Conservation (phyloP, 345 rosid genomes). For the Arabidopsis suecica region DNA sequence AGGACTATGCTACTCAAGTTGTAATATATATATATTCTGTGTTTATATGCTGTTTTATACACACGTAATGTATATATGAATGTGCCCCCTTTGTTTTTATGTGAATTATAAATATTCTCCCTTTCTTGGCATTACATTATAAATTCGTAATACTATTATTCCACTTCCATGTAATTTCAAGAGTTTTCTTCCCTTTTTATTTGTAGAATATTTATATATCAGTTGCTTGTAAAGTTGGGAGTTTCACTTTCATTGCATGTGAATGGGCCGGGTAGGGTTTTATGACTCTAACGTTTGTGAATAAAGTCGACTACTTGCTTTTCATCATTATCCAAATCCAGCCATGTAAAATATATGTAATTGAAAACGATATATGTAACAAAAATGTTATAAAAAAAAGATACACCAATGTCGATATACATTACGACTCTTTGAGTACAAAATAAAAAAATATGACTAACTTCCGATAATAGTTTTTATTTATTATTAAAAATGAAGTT, state of each 20-base stretch:
- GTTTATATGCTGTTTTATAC: slow-evolving; percentile 26
- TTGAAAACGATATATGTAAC: slow-evolving; percentile 12
- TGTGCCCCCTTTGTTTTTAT: slow-evolving; percentile 39
- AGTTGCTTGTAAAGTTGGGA: slow-evolving; percentile 43
- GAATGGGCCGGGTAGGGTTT: slow-evolving; percentile 40
- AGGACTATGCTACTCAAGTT: slow-evolving; percentile 27
- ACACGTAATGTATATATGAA: slow-evolving; percentile 17
- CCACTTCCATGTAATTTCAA: not conserved
- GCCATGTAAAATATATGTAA: slow-evolving; percentile 7
- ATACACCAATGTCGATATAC: not conserved
- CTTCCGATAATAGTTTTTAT: no score
- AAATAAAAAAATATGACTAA: no score
- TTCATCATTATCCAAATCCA: slow-evolving; percentile 40
- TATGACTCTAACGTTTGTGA: slow-evolving; percentile 37
- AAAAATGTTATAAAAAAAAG: not conserved
- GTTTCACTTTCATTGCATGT: slow-evolving; percentile 46
- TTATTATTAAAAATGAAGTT: no score
- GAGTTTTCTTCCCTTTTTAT: not conserved
- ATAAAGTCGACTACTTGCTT: slow-evolving; percentile 38
- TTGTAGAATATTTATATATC: not conserved
- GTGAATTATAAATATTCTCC: slow-evolving; percentile 43
- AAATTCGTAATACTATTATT: not conserved
- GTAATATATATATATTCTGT: slow-evolving; percentile 20
- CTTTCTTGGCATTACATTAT: slow-evolving; percentile 34
- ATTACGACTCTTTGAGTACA: no score